Evolutionary conservation across 1,139 yeast genomes (phyloP).

Genomic region (Nadsonia commutata): DNA sequence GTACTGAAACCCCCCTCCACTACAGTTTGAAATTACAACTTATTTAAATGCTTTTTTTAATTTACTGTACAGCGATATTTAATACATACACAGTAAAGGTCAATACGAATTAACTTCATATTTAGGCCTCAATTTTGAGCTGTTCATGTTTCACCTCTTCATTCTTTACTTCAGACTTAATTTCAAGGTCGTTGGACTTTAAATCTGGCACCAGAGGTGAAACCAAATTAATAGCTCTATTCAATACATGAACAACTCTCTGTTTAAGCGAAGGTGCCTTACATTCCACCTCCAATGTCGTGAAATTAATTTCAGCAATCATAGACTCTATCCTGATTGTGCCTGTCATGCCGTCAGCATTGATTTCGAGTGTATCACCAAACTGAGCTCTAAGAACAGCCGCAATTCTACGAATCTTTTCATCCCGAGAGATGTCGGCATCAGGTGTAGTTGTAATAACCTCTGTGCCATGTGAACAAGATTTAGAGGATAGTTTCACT

Average conservation of each 20-base stretch:
- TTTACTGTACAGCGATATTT: no score
- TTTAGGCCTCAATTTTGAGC: no score
- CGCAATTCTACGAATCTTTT: constrained; percentile 48
- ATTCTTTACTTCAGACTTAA: background rate
- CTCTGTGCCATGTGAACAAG: constrained; percentile 29
- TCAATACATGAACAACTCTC: constrained; percentile 67
- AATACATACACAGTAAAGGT: no score
- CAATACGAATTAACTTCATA: no score
- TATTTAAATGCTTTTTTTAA: no score
- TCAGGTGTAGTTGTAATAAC: constrained; percentile 20
- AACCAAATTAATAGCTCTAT: constrained; percentile 63
- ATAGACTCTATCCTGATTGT: constrained; percentile 54
- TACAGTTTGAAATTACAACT: no score
- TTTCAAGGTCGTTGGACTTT: background rate
- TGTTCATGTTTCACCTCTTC: constrained; percentile 1
- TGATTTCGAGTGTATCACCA: constrained; percentile 51
- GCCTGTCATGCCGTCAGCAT: constrained; percentile 34
- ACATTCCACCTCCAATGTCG: constrained; percentile 57
- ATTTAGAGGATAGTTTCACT: constrained; percentile 61
- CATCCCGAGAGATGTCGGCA: constrained; percentile 26
- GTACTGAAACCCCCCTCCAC: no score
- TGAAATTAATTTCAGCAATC: constrained; percentile 55
- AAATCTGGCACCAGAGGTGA: constrained; percentile 47
- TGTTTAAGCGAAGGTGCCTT: constrained; percentile 63
- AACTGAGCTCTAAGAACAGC: constrained; percentile 68